phyloP scores from a whole-genome alignment of 495 filamentous ascomycete species.

The Podospora fimiseda region DNA sequence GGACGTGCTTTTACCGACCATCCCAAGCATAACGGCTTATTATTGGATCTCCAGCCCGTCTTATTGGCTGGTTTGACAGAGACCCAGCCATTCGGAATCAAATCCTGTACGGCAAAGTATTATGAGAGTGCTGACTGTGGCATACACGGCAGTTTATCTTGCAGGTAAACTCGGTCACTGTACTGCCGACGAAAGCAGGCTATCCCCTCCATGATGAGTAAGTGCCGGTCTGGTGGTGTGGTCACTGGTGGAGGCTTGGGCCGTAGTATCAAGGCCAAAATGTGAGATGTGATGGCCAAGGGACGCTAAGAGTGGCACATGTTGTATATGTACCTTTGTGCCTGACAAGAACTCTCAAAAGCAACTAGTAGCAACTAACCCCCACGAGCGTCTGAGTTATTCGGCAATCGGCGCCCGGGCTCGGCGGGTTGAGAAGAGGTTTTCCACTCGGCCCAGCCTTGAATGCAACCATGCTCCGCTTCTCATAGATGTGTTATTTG shows the following conservation, averaged over 20 bases:
- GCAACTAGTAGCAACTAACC: background rate
- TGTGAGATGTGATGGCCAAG: slow-evolving; percentile 4
- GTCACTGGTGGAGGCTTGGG: background rate
- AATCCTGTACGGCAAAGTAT: background rate
- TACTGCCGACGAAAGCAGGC: slow-evolving; percentile 10
- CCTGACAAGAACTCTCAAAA: background rate
- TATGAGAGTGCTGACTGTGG: slow-evolving; percentile 4
- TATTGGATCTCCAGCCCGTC: slow-evolving; percentile 4
- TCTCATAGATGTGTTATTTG: background rate
- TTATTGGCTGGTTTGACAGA: background rate
- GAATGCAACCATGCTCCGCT: slow-evolving; percentile 18
- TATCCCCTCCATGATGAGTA: slow-evolving; percentile 1
- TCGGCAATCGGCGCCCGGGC: background rate
- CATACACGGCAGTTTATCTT: slow-evolving; percentile 8
- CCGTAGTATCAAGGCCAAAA: background rate
- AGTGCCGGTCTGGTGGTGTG: slow-evolving; percentile 3
- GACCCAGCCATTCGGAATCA: slow-evolving; percentile 15
- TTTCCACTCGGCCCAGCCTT: background rate
- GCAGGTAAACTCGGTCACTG: slow-evolving; percentile 16
- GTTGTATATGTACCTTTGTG: background rate
- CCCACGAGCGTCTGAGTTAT: background rate
- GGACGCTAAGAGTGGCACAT: slow-evolving; percentile 7
- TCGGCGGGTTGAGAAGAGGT: background rate
- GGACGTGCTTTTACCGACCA: background rate
- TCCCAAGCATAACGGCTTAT: background rate